A percentile compares a stretch with the other conserved stretches of the same genome.
Conservation (phyloP, 2,329 filamentous ascomycete species). For the Colletotrichum liaoningense region DNA sequence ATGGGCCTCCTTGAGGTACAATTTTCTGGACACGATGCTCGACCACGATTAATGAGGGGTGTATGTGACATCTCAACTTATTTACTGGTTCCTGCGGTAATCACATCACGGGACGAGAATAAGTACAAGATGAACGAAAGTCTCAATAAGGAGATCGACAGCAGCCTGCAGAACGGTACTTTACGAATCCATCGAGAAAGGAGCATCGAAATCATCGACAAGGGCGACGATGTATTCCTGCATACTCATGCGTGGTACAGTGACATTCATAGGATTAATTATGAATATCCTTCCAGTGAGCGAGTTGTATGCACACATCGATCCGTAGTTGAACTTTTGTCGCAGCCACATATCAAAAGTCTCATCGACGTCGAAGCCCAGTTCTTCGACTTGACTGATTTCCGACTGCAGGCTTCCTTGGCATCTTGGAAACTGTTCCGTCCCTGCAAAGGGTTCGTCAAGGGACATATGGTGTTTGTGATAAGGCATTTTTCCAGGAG, state of each 20-base stretch:
- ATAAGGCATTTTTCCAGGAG: no score
- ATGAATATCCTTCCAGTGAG: no score
- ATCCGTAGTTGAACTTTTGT: neutral
- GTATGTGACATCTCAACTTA: no score
- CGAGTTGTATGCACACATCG: neutral
- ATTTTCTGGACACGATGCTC: accelerated
- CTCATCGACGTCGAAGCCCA: neutral
- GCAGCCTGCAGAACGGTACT: neutral
- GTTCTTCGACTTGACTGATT: neutral
- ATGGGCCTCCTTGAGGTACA: neutral
- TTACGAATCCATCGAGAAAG: no score
- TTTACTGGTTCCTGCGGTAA: no score
- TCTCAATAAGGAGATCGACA: neutral
- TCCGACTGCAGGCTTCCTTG: neutral
- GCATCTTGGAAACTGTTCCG: neutral
- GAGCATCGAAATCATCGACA: no score
- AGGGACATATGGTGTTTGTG: no score
- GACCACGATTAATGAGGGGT: neutral
- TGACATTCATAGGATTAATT: no score
- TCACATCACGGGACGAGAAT: neutral
- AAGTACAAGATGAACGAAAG: neutral
- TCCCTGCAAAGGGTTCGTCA: neutral
- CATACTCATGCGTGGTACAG: neutral
- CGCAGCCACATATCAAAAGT: neutral
- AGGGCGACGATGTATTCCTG: no score